These are phyloP conservation scores for Quercus aquifolioides DNA, from an alignment of 306 rosid species.

Conservation along the genomic window DNA sequence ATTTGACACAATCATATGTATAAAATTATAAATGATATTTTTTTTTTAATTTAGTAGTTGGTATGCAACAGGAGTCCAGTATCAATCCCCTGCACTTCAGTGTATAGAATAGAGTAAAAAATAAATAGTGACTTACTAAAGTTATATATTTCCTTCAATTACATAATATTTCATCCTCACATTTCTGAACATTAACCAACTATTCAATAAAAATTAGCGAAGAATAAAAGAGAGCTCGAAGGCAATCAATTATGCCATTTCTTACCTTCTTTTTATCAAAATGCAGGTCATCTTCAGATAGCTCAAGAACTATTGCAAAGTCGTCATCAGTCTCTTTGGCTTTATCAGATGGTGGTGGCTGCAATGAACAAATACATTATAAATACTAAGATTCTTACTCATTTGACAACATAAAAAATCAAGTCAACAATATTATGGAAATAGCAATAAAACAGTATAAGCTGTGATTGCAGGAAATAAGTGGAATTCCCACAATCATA, in stretches of 20 bases:
- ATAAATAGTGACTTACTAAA: neutral
- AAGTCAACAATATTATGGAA: neutral
- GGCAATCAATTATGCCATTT: neutral
- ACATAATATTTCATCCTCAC: neutral
- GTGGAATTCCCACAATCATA: neutral
- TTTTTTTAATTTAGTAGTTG: neutral
- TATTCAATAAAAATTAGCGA: neutral
- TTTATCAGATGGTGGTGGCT: constrained; percentile 27
- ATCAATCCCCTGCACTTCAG: neutral
- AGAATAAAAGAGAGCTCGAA: neutral
- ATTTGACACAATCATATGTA: neutral
- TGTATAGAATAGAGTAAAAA: neutral
- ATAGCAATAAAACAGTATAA: neutral
- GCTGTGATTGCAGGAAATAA: no score
- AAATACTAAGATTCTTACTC: neutral
- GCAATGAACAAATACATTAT: constrained; percentile 21
- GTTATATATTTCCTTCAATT: constrained; percentile 8
- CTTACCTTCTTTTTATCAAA: constrained; percentile 68
- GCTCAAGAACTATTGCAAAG: constrained; percentile 58
- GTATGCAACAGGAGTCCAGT: neutral
- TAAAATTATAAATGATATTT: neutral
- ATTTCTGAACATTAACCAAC: constrained; percentile 2
- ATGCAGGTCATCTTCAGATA: constrained; percentile 49
- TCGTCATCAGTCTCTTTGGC: constrained; percentile 32
- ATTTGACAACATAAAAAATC: neutral